These are phyloP conservation scores for Phytophthora hibernalis DNA, from an alignment of 352 stramenopile species.

Conservation along the genomic window DNA sequence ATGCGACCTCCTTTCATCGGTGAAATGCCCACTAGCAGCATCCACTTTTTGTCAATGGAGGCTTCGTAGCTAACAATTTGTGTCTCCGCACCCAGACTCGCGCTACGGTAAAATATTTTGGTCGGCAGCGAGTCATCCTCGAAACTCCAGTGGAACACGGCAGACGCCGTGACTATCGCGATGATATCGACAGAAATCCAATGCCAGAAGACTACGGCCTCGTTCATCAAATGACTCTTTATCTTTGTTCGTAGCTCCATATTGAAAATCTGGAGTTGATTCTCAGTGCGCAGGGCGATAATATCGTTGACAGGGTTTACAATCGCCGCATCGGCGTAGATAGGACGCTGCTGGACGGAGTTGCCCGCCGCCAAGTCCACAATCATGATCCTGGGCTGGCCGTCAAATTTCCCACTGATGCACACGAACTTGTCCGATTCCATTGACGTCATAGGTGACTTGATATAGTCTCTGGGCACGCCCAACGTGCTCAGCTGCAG, in stretches of 20 bases:
- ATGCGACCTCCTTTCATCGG: conserved; percentile 92
- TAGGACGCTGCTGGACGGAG: conserved; percentile 93
- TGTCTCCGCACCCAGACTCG: conserved; percentile 91
- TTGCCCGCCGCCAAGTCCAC: conserved; percentile 92
- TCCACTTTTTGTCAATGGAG: conserved; percentile 97
- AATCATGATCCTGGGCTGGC: conserved; percentile 91
- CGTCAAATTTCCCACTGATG: conserved; percentile 92
- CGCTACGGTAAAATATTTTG: conserved; percentile 99
- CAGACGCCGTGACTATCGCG: conserved; percentile 96
- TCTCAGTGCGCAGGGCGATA: conserved; percentile 85
- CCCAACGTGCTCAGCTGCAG: conserved; percentile 83
- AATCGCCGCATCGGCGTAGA: conserved; percentile 99
- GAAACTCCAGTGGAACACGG: conserved; percentile 99
- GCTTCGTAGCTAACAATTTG: conserved; percentile 99
- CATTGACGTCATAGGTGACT: conserved; percentile 96
- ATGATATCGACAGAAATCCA: conserved; percentile 98
- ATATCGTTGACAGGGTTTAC: conserved; percentile 98
- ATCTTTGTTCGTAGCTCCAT: conserved; percentile 98
- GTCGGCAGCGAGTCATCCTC: conserved; percentile 90
- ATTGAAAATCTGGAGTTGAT: conserved; percentile 99
- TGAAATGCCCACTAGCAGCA: conserved; percentile 96
- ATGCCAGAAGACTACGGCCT: conserved; percentile 98
- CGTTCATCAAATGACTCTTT: conserved; percentile 94
- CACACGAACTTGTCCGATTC: conserved; percentile 98
- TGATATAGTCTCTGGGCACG: conserved; percentile 92